Evolutionary conservation across 495 filamentous ascomycete species (phyloP).

Genomic region (Letharia columbiana): DNA sequence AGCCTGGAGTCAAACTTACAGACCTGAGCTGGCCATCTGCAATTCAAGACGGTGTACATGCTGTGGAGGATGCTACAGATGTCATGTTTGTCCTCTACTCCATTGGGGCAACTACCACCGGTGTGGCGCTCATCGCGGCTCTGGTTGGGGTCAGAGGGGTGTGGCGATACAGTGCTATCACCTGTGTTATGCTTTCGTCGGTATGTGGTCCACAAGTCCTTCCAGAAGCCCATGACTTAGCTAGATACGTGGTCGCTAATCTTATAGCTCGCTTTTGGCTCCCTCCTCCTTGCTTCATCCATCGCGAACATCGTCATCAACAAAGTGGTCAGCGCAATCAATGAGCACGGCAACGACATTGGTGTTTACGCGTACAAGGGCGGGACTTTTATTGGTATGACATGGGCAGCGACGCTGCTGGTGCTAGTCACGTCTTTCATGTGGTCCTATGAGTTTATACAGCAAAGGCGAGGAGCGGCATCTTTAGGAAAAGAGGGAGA

Average conservation of each 20-base stretch:
- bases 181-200: conserved; percentile 38
- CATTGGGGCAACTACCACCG: conserved; percentile 50
- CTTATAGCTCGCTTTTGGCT: conserved; percentile 38
- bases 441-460: conserved; percentile 32
- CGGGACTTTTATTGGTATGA: conserved; percentile 49
- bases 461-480: conserved; percentile 8
- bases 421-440: conserved; percentile 37
- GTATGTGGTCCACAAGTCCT: conserved; percentile 26
- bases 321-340: conserved; percentile 49
- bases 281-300: conserved; percentile 51
- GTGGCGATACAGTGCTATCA: conserved; percentile 32
- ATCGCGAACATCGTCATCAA: conserved; percentile 53
- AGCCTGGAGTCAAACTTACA: conserved; percentile 43
- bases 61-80: conserved; percentile 37
- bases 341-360: conserved; percentile 47
- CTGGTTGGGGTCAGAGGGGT: conserved; percentile 35
- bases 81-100: conserved; percentile 58
- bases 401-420: conserved; percentile 48
- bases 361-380: conserved; percentile 47
- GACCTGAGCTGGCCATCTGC: conserved; percentile 54
- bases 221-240: background rate
- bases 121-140: conserved; percentile 45
- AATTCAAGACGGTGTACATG: conserved; percentile 52
- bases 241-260: background rate
- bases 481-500: background rate